phyloP scores from a whole-genome alignment of 164 flowering plant species.

The Houttuynia cordata region DNA sequence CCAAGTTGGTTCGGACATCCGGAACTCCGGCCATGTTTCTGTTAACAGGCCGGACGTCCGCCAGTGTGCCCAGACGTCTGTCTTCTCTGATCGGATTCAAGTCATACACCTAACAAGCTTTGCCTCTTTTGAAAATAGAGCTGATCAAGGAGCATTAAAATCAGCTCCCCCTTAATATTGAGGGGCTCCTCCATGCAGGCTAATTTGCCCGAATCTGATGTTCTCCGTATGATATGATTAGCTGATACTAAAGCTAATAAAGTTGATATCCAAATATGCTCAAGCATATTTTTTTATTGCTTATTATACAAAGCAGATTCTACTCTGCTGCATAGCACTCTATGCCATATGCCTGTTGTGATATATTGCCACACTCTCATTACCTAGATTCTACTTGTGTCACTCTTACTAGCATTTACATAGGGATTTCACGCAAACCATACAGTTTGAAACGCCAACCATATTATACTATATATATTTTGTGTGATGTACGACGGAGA shows the following conservation, averaged over 20 bases:
- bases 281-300: no score
- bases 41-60: no score
- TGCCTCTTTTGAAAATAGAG: background rate
- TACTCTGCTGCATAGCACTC: background rate
- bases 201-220: background rate
- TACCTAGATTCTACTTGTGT: background rate
- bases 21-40: no score
- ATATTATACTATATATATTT: no score
- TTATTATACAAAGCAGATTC: no score
- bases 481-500: no score
- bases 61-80: no score
- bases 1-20: no score
- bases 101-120: no score
- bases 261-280: background rate
- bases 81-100: no score
- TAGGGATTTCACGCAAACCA: background rate
- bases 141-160: constrained; percentile 1
- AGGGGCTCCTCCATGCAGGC: constrained; percentile 1
- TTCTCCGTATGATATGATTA: background rate
- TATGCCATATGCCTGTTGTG: background rate
- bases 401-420: no score
- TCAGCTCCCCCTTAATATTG: constrained; percentile 20
- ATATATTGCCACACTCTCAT: background rate
- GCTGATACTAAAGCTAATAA: background rate
- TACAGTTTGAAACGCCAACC: background rate